Evolutionary conservation across 179 eudicot genomes (phyloP), one percentile per base, ranked within the genome.

Genomic region (Silene vulgaris): DNA sequence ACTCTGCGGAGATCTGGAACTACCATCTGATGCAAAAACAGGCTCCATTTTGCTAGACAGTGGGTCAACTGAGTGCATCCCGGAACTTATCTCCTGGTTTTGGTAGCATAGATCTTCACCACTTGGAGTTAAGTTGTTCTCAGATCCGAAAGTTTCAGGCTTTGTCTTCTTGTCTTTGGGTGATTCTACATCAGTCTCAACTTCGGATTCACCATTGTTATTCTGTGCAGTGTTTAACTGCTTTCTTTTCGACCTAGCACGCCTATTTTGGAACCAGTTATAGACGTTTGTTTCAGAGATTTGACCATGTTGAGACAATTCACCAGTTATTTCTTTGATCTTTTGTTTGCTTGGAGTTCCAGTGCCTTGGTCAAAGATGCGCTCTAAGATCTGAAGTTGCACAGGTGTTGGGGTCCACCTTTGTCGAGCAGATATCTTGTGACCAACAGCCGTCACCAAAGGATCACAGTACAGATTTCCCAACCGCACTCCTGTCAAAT

Each of bases 261-360:
- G 97, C 85, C 97, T 85, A 78, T 92, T 92, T 77, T 92, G 97
- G 78, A 93, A 93, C 98, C 98, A 93, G 76, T 93, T 93, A 79
- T 93, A 93, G 74, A 93, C 97, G 80, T 93, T 93, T 48, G 97
- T 89, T 78, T 93, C 97, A 0, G 97, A 89, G 66, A 93, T 91
- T 74, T 91, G 97, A 43, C 97, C 97, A 68, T 93, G 92, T 76
- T 88, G 97, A 54, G 87, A 84, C 65, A 91, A 82, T 50, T 93
- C 92, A 11, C 86, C 76, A 30, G 95, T 89, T 77, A 91, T 91
- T 40, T 93, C 97, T 74, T 88, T 89, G 78, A 93, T 89, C 92
- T 89, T 93, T 87, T 88, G 95, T 80, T 91, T 93, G 89, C 89
- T 88, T 48, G 95, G 97, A 72, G 96, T 89, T 56, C 97, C 95